Percentiles rank a stretch among this genome's conserved stretches.
Conservation (phyloP, 2,329 filamentous ascomycete species). For the Bisporella sp. region DNA sequence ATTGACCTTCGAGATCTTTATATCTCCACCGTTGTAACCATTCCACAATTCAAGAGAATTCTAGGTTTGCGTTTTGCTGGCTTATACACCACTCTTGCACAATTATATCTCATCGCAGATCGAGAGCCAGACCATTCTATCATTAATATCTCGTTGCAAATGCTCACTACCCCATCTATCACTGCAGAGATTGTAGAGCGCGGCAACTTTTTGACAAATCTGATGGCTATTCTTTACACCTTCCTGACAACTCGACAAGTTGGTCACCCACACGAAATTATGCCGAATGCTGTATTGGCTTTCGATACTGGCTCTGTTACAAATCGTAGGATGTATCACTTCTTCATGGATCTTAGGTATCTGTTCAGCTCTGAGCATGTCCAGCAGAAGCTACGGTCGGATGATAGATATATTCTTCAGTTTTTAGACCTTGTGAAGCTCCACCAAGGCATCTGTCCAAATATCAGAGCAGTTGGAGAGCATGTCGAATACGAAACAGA, state of each 20-base stretch:
- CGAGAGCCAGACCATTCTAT: slow-evolving; percentile 97
- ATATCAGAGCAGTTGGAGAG: slow-evolving; percentile 83
- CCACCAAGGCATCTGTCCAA: slow-evolving; percentile 95
- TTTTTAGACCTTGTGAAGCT: slow-evolving; percentile 94
- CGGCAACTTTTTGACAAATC: slow-evolving; percentile 90
- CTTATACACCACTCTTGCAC: slow-evolving; percentile 86
- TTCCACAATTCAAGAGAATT: slow-evolving; percentile 93
- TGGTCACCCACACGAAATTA: slow-evolving; percentile 84
- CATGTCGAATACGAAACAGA: slow-evolving; percentile 98
- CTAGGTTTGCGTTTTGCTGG: slow-evolving; percentile 90
- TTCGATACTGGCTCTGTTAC: slow-evolving; percentile 94
- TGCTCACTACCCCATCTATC: slow-evolving; percentile 94
- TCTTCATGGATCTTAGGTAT: slow-evolving; percentile 91
- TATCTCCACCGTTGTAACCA: slow-evolving; percentile 91
- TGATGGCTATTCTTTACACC: slow-evolving; percentile 95
- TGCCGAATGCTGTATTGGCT: slow-evolving; percentile 76
- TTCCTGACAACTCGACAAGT: slow-evolving; percentile 96
- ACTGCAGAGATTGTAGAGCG: slow-evolving; percentile 92
- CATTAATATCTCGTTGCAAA: slow-evolving; percentile 93
- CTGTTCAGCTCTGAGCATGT: slow-evolving; percentile 85
- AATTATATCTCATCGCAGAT: slow-evolving; percentile 92
- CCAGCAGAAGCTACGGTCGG: slow-evolving; percentile 73
- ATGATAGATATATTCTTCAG: slow-evolving; percentile 84
- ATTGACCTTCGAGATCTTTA: slow-evolving; percentile 89
- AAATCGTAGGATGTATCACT: slow-evolving; percentile 93